These are phyloP conservation scores for Macrolepiota fuliginosa DNA, from an alignment of 768 basidiomycete genomes.

Conservation along the genomic window DNA sequence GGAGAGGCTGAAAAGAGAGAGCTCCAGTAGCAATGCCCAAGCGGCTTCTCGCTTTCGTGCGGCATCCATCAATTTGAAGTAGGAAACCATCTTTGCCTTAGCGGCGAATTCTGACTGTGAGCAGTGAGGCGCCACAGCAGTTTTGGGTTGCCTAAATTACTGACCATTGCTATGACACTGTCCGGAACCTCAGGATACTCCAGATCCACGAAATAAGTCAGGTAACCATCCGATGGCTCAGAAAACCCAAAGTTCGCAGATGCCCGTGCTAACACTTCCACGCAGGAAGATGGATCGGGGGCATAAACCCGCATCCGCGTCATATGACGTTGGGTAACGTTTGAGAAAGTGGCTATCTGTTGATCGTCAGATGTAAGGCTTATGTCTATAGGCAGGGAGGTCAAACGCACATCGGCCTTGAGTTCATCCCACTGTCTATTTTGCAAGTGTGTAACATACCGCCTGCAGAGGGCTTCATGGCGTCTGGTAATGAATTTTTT, in stretches of 20 bases:
- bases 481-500: no score
- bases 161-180: background rate
- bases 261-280: background rate
- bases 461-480: no score
- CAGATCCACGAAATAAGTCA: background rate
- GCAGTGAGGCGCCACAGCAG: background rate
- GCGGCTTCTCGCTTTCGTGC: background rate
- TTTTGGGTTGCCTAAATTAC: background rate
- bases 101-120: background rate
- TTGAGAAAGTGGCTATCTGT: background rate
- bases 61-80: background rate
- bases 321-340: background rate
- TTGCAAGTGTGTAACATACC: no score
- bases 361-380: no score
- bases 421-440: no score
- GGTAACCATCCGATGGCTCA: background rate
- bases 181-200: background rate
- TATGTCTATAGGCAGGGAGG: no score
- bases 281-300: background rate
- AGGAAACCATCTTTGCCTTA: background rate
- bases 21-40: background rate
- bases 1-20: background rate
- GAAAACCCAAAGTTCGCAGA: background rate
- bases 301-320: background rate
- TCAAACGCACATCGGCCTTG: no score